These are phyloP conservation scores for Ganoderma sinense DNA, from an alignment of 1,284 basidiomycete genomes.

Conservation along the genomic window DNA sequence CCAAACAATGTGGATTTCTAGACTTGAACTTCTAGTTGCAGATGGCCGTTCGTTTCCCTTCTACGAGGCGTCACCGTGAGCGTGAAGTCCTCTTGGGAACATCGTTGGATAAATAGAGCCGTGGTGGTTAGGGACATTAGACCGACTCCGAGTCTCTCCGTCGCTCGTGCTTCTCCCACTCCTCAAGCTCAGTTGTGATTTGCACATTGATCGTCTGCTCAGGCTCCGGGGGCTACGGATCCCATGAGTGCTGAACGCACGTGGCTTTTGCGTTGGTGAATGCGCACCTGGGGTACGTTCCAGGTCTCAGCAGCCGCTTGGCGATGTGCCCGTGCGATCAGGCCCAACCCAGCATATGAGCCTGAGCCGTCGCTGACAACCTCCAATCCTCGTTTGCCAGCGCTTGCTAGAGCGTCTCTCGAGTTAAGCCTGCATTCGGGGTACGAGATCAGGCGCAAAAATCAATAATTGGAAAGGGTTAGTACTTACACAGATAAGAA, in stretches of 20 bases:
- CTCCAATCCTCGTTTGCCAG: not conserved
- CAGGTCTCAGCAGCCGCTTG: not conserved
- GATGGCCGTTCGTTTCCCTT: no score
- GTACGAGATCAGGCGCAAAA: not conserved
- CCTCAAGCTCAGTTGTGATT: not conserved
- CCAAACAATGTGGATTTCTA: no score
- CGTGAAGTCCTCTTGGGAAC: no score
- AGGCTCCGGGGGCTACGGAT: not conserved
- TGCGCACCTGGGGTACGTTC: not conserved
- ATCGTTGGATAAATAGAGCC: not conserved
- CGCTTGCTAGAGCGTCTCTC: not conserved
- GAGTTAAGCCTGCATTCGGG: not conserved
- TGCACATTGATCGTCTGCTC: not conserved
- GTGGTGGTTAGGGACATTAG: not conserved
- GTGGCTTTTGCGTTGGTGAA: conserved; percentile 44
- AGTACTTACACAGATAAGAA: not conserved
- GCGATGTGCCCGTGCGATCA: not conserved
- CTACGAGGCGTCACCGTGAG: no score
- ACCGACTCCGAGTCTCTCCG: not conserved
- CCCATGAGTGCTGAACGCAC: not conserved
- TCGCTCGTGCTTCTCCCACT: not conserved
- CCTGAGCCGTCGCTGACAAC: not conserved
- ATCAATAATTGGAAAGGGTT: not conserved
- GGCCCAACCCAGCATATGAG: not conserved
- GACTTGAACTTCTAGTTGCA: no score